A percentile compares a stretch with the other conserved stretches of the same genome.
phyloP scores from a whole-genome alignment of 352 stramenopile genomes.

The Globisporangium emineosum region DNA sequence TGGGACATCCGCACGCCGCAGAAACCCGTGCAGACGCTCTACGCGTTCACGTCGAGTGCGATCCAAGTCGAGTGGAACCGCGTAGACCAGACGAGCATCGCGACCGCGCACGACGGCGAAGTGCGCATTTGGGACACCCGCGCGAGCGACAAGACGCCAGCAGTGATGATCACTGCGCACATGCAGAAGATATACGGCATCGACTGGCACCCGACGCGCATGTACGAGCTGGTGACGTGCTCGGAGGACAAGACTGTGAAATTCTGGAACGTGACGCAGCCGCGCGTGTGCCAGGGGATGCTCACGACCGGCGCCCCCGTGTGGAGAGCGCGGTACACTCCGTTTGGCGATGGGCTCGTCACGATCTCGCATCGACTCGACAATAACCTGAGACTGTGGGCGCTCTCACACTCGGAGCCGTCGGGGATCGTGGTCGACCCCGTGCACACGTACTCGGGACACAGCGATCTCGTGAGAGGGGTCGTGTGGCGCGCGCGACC shows the following conservation, averaged over 20 bases:
- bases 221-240: constrained; percentile 82
- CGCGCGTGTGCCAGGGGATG: constrained; percentile 55
- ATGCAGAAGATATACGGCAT: constrained; percentile 85
- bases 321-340: constrained; percentile 70
- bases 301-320: constrained; percentile 62
- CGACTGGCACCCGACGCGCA: constrained; percentile 75
- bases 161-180: constrained; percentile 66
- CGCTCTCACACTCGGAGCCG: constrained; percentile 33
- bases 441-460: constrained; percentile 60
- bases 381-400: constrained; percentile 62
- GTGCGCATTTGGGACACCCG: constrained; percentile 79
- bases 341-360: constrained; percentile 79
- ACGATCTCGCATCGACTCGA: constrained; percentile 71
- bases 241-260: constrained; percentile 85
- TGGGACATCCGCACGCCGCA: constrained; percentile 80
- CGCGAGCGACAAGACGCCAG: constrained; percentile 44
- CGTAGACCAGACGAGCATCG: constrained; percentile 57
- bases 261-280: constrained; percentile 74
- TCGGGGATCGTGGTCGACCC: constrained; percentile 30
- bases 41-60: constrained; percentile 63
- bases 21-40: constrained; percentile 65
- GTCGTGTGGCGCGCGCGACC: constrained; percentile 62
- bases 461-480: constrained; percentile 58
- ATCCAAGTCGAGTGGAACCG: constrained; percentile 78
- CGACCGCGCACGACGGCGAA: constrained; percentile 79